Percentiles rank a stretch among this genome's conserved stretches.
Conservation (phyloP, 2,329 filamentous ascomycete species). For the Lasiodiplodia sp. region DNA sequence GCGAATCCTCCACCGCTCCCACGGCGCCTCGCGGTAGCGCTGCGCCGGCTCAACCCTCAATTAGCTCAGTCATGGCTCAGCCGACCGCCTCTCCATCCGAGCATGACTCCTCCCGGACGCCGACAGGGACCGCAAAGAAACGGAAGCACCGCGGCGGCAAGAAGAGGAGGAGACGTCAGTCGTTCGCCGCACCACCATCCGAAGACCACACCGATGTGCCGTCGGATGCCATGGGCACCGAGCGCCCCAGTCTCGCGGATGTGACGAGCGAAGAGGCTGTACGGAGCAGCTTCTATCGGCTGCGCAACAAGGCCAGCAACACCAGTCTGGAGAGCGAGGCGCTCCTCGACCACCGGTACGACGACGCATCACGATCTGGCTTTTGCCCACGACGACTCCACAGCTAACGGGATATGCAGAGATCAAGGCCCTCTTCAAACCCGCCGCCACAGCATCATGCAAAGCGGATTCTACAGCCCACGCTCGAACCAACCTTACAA, state of each 20-base stretch:
- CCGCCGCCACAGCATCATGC: slow-evolving; percentile 54
- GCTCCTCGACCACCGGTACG: slow-evolving; percentile 82
- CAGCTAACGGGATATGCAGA: slow-evolving; percentile 29
- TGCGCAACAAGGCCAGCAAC: slow-evolving; percentile 72
- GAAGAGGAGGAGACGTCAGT: slow-evolving; percentile 81
- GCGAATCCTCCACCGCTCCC: slow-evolving; percentile 29
- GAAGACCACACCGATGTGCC: slow-evolving; percentile 63
- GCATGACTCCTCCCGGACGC: slow-evolving; percentile 5
- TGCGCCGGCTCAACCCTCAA: slow-evolving; percentile 23
- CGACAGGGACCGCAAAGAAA: slow-evolving; percentile 59
- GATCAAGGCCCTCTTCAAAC: slow-evolving; percentile 51
- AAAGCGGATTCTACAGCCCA: slow-evolving; percentile 40
- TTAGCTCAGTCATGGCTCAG: slow-evolving; percentile 13
- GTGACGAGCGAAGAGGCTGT: slow-evolving; percentile 44
- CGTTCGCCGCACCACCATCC: slow-evolving; percentile 69
- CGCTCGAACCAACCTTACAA: slow-evolving; percentile 38
- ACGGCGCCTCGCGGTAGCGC: slow-evolving; percentile 17
- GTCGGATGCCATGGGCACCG: slow-evolving; percentile 59
- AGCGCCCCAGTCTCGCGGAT: slow-evolving; percentile 51
- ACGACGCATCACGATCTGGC: slow-evolving; percentile 1
- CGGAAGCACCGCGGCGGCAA: slow-evolving; percentile 79
- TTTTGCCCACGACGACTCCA: neutral
- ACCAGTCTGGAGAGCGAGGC: slow-evolving; percentile 90
- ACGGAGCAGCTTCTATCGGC: slow-evolving; percentile 61
- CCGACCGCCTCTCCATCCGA: slow-evolving; percentile 1